Conservation (phyloP, 441 rosid species). For the Corymbia calophylla region DNA sequence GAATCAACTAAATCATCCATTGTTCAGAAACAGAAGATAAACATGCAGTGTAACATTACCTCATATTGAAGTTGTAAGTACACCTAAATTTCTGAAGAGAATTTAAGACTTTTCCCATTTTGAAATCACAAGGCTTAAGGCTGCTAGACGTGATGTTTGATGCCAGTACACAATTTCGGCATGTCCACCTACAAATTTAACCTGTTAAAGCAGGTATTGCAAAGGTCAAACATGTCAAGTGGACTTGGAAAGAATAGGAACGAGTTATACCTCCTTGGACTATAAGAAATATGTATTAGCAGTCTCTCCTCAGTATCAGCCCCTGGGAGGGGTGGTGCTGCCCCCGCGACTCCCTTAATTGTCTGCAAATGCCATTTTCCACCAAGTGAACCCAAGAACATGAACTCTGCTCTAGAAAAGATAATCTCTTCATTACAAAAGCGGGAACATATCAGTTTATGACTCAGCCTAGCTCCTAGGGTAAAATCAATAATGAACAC, state of each 20-base stretch:
- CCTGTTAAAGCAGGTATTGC: neutral
- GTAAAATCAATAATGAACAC: neutral
- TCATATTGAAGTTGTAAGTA: slow-evolving; percentile 64
- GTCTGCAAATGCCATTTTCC: slow-evolving; percentile 39
- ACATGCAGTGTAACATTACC: slow-evolving; percentile 26
- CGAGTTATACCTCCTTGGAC: slow-evolving; percentile 68
- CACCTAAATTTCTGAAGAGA: slow-evolving; percentile 67
- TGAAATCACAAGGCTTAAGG: slow-evolving; percentile 85
- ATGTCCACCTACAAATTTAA: slow-evolving; percentile 59
- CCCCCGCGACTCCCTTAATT: slow-evolving; percentile 59
- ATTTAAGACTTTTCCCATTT: slow-evolving; percentile 68
- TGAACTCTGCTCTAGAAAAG: neutral
- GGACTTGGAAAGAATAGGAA: neutral
- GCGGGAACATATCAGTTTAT: neutral
- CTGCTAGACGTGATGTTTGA: slow-evolving; percentile 68
- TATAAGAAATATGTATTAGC: slow-evolving; percentile 72
- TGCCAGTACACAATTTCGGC: slow-evolving; percentile 54
- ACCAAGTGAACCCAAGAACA: neutral
- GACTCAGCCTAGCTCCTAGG: neutral
- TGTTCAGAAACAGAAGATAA: neutral
- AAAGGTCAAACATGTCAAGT: neutral
- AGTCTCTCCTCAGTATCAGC: slow-evolving; percentile 47
- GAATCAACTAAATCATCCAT: neutral
- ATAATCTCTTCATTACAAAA: neutral
- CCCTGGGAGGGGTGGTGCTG: slow-evolving; percentile 36